These are phyloP conservation scores for Takakia lepidozioides DNA, from an alignment of 225 moss, liverwort and hornwort species.

Conservation along the genomic window DNA sequence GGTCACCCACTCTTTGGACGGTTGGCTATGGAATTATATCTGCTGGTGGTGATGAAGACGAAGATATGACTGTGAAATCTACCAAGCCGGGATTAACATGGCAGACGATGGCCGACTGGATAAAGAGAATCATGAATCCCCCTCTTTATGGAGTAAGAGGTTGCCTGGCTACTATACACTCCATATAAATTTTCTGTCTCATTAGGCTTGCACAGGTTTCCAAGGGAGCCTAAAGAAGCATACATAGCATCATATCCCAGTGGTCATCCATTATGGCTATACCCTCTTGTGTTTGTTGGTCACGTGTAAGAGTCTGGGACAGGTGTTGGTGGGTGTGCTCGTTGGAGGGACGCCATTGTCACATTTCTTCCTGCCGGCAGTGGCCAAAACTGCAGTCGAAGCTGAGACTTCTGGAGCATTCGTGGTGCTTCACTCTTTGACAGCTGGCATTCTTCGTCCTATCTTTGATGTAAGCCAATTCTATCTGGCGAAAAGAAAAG, in stretches of 20 bases:
- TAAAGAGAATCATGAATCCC: slow-evolving; percentile 66
- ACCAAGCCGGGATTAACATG: slow-evolving; percentile 12
- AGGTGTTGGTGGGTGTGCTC: slow-evolving; percentile 65
- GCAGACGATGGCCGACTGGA: slow-evolving; percentile 25
- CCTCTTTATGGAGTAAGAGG: slow-evolving; percentile 78
- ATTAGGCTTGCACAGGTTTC: too few relatives aligned
- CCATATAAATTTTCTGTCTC: too few relatives aligned
- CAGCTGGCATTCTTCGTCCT: slow-evolving; percentile 65
- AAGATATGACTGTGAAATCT: slow-evolving; percentile 13
- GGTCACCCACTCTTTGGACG: slow-evolving; percentile 89
- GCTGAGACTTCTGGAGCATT: slow-evolving; percentile 25
- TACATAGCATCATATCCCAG: too few relatives aligned
- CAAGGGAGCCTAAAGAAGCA: too few relatives aligned
- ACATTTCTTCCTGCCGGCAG: slow-evolving; percentile 57
- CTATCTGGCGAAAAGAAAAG: too few relatives aligned
- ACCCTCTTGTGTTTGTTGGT: too few relatives aligned
- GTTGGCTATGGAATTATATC: slow-evolving; percentile 67
- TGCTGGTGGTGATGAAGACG: slow-evolving; percentile 63
- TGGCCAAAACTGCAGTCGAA: slow-evolving; percentile 24
- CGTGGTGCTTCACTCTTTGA: slow-evolving; percentile 32
- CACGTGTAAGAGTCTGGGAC: slow-evolving; percentile 9
- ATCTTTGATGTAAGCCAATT: slow-evolving; percentile 69
- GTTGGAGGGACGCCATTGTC: slow-evolving; percentile 79
- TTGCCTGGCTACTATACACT: too few relatives aligned
- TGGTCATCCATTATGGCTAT: too few relatives aligned